Percentiles rank a stretch among this genome's conserved stretches.
Conservation (phyloP, 352 stramenopile species). For the Phytophthora pisi region DNA sequence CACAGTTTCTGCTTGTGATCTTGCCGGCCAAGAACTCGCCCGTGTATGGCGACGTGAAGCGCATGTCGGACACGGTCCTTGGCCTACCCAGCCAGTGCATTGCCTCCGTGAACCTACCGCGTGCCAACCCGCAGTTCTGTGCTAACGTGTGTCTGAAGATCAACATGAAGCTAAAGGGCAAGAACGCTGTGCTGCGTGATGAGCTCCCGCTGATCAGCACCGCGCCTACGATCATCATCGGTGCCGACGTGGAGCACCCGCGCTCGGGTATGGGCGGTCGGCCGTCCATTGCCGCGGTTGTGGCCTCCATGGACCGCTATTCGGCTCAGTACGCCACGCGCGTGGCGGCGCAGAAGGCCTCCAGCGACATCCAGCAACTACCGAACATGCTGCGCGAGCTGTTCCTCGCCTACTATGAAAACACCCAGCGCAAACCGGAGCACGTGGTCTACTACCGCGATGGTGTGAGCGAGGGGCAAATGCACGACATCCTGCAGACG, state of each 20-base stretch:
- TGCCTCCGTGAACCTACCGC: constrained; percentile 43
- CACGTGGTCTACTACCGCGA: constrained; percentile 88
- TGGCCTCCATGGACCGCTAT: constrained; percentile 74
- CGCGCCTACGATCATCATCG: constrained; percentile 77
- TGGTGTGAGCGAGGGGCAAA: constrained; percentile 84
- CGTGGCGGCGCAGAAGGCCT: constrained; percentile 50
- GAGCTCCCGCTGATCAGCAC: constrained; percentile 48
- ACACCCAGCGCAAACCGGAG: constrained; percentile 71
- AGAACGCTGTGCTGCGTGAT: constrained; percentile 63
- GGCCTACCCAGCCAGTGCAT: constrained; percentile 78
- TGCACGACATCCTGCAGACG: constrained; percentile 69
- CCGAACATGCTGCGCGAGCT: constrained; percentile 70
- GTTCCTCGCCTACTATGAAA: constrained; percentile 74
- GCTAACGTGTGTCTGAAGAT: constrained; percentile 75
- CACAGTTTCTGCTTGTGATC: constrained; percentile 64
- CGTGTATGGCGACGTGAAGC: constrained; percentile 69
- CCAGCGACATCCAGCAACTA: constrained; percentile 61
- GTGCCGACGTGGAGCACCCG: constrained; percentile 78
- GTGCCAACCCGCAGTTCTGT: constrained; percentile 55
- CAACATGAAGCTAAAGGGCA: constrained; percentile 74
- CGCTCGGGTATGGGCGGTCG: constrained; percentile 51
- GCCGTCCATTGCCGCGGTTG: constrained; percentile 77
- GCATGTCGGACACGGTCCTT: constrained; percentile 66
- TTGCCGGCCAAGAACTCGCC: constrained; percentile 41
- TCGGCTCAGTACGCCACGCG: constrained; percentile 59